Percentiles rank a stretch among this genome's conserved stretches.
phyloP scores from a whole-genome alignment of 2,329 filamentous ascomycete species.

The Paracamarosporium sp. region DNA sequence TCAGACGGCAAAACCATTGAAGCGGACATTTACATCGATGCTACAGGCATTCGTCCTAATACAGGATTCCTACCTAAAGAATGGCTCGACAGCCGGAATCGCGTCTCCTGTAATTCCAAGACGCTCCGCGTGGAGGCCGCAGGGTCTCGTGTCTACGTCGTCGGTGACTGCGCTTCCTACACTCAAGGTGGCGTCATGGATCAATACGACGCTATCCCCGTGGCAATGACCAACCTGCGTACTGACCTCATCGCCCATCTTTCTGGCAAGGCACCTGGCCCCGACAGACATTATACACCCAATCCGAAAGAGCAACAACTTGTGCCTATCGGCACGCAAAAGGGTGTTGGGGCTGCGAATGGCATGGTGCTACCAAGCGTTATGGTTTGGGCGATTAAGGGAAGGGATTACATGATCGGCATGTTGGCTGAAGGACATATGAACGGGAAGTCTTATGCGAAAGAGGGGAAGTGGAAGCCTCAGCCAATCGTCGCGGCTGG shows the following conservation, averaged over 20 bases:
- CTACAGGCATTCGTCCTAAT: slow-evolving; percentile 60
- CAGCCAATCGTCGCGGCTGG: slow-evolving; percentile 23
- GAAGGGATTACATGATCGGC: slow-evolving; percentile 48
- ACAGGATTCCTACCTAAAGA: slow-evolving; percentile 59
- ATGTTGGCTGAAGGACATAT: slow-evolving; percentile 33
- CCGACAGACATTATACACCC: slow-evolving; percentile 40
- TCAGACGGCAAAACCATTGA: slow-evolving; percentile 56
- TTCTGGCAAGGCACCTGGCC: slow-evolving; percentile 27
- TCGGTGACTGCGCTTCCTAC: slow-evolving; percentile 57
- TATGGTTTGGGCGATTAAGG: slow-evolving; percentile 53
- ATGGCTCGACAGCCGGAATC: slow-evolving; percentile 57
- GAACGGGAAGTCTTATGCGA: slow-evolving; percentile 40
- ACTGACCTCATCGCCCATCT: slow-evolving; percentile 52
- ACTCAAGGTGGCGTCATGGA: slow-evolving; percentile 55
- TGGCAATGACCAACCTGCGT: slow-evolving; percentile 54
- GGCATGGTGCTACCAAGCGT: slow-evolving; percentile 46
- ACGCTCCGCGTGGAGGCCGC: slow-evolving; percentile 56
- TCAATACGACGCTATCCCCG: slow-evolving; percentile 49
- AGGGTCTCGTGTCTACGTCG: slow-evolving; percentile 54
- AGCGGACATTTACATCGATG: slow-evolving; percentile 62
- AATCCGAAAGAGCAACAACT: slow-evolving; percentile 45
- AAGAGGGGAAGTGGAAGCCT: slow-evolving; percentile 45
- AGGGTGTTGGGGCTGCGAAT: slow-evolving; percentile 47
- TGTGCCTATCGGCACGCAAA: slow-evolving; percentile 43
- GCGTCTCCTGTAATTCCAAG: slow-evolving; percentile 56